Percentiles rank a stretch among this genome's conserved stretches.
These are phyloP conservation scores for Plantago elongata DNA, from an alignment of 257 asterid species.

Conservation along the genomic window DNA sequence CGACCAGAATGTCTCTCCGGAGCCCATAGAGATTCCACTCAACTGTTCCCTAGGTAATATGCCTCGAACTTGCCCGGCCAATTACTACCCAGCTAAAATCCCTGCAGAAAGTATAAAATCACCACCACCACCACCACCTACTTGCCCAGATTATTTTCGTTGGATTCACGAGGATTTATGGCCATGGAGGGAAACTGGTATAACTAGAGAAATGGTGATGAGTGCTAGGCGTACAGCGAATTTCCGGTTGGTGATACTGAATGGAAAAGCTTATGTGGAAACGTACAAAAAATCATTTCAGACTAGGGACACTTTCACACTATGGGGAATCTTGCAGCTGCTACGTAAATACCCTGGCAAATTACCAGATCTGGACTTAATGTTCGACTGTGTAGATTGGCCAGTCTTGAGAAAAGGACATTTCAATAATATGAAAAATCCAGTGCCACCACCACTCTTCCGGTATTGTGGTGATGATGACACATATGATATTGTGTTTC, in stretches of 20 bases:
- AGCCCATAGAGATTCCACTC: conserved; percentile 34
- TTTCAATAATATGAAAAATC: conserved; percentile 18
- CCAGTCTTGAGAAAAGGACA: conserved; percentile 29
- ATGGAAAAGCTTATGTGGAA: conserved; percentile 43
- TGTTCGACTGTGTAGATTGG: conserved; percentile 51
- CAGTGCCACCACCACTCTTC: conserved; percentile 42
- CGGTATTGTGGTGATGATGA: conserved; percentile 40
- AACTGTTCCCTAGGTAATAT: conserved; percentile 41
- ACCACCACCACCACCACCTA: conserved; percentile 13
- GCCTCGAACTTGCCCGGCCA: conserved; percentile 49
- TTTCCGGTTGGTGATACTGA: conserved; percentile 41
- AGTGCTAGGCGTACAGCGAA: conserved; percentile 38
- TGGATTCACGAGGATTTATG: conserved; percentile 51
- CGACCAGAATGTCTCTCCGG: conserved; percentile 19
- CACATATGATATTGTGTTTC: conserved; percentile 46
- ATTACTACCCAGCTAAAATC: conserved; percentile 40
- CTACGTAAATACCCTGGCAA: conserved; percentile 46
- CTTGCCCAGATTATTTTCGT: conserved; percentile 47
- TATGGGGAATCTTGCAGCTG: conserved; percentile 57
- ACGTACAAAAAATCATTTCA: conserved; percentile 36
- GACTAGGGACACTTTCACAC: conserved; percentile 41
- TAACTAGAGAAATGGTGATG: conserved; percentile 44
- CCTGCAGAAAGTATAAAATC: not conserved
- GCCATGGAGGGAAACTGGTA: conserved; percentile 43
- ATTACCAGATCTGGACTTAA: conserved; percentile 48